Conservation (phyloP, 495 filamentous ascomycete species). For the Aspergillus hancockii region DNA sequence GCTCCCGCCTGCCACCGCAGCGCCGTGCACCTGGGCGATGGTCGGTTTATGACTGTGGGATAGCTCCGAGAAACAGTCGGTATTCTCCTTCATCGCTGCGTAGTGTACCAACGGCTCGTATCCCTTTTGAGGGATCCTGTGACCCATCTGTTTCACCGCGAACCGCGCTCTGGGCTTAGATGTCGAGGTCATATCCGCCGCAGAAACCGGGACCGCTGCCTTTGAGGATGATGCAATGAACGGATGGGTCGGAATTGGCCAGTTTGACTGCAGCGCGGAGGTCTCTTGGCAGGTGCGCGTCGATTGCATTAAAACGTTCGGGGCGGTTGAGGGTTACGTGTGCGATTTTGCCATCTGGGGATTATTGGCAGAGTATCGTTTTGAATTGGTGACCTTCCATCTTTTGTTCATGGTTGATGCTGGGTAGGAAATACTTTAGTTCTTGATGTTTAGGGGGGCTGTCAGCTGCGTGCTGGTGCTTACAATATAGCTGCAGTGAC, state of each 20-base stretch:
- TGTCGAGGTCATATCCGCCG: constrained; percentile 10
- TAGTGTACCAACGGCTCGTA: constrained; percentile 6
- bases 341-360: constrained; percentile 2
- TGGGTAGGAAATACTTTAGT: too few relatives aligned
- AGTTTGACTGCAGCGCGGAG: constrained; percentile 2
- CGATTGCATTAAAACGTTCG: constrained; percentile 4
- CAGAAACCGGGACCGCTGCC: constrained; percentile 13
- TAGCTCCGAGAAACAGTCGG: constrained; percentile 9
- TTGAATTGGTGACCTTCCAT: background rate
- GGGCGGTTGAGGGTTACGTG: constrained; percentile 6
- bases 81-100: constrained; percentile 8
- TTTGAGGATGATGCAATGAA: constrained; percentile 13
- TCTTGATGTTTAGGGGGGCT: too few relatives aligned
- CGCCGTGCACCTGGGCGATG: constrained; percentile 13
- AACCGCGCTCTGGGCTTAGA: constrained; percentile 2
- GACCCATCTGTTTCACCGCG: constrained; percentile 4
- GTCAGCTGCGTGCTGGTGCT: too few relatives aligned
- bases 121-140: constrained; percentile 2
- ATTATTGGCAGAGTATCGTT: constrained; percentile 20
- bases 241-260: background rate
- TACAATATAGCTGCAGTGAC: too few relatives aligned
- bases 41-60: constrained; percentile 14
- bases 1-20: constrained; percentile 17
- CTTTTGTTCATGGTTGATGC: background rate
- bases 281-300: background rate